These are phyloP conservation scores for Tetrapisispora fleetii DNA, from an alignment of 805 yeast species.

Conservation along the genomic window DNA sequence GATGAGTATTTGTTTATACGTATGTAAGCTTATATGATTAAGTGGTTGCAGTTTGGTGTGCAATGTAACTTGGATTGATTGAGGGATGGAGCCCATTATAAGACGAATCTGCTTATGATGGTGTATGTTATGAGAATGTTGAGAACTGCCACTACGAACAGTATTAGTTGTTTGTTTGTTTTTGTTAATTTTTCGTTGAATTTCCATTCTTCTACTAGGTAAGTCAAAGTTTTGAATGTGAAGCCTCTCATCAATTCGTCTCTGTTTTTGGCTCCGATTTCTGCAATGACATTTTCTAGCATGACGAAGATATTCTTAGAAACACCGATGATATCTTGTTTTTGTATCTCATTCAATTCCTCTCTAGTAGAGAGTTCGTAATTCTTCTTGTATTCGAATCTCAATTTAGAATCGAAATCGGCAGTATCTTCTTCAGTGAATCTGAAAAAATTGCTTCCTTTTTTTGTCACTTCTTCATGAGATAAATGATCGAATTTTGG, in stretches of 20 bases:
- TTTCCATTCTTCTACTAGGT: conserved; percentile 26
- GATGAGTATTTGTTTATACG: too few relatives aligned
- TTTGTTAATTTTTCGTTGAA: conserved; percentile 15
- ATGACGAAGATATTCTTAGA: conserved; percentile 54
- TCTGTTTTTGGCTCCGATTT: conserved; percentile 59
- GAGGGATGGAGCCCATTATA: background rate
- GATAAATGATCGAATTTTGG: conserved; percentile 61
- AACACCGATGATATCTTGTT: conserved; percentile 59
- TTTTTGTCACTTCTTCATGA: conserved; percentile 49
- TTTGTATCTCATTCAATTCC: conserved; percentile 59
- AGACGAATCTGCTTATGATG: conserved; percentile 6
- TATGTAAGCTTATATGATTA: too few relatives aligned
- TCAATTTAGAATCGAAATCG: conserved; percentile 31
- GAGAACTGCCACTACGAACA: conserved; percentile 3
- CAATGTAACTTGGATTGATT: too few relatives aligned
- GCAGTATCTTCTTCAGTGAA: conserved; percentile 39
- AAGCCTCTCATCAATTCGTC: conserved; percentile 44
- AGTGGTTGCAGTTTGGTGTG: too few relatives aligned
- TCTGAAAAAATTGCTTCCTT: conserved; percentile 57
- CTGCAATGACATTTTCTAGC: conserved; percentile 51
- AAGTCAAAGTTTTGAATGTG: conserved; percentile 40
- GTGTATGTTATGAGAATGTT: conserved; percentile 7
- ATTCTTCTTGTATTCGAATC: conserved; percentile 60
- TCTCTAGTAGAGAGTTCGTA: conserved; percentile 71
- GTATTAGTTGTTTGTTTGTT: conserved; percentile 1